phyloP scores from a whole-genome alignment of 2,329 filamentous ascomycete genomes.

The Fusarium ramigenum region DNA sequence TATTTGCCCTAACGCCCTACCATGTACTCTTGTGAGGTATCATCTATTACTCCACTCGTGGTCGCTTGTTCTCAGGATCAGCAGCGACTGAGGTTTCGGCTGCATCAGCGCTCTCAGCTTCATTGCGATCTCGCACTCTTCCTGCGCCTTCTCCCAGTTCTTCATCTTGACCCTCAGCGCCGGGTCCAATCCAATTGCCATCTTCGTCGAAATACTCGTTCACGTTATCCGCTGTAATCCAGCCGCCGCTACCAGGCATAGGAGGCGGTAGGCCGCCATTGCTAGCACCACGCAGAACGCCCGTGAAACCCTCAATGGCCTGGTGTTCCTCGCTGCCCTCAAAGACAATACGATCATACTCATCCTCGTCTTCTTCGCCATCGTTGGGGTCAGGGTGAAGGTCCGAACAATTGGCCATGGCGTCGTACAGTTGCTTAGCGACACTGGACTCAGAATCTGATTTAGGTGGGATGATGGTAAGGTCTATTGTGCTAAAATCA shows the following conservation, averaged over 20 bases:
- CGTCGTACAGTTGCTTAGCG: constrained; percentile 66
- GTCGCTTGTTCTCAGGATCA: constrained; percentile 58
- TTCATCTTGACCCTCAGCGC: constrained; percentile 50
- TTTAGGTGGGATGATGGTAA: constrained; percentile 69
- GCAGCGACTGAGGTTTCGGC: constrained; percentile 53
- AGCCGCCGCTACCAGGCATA: constrained; percentile 78
- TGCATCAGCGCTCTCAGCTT: constrained; percentile 59
- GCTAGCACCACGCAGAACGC: constrained; percentile 59
- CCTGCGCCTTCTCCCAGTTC: constrained; percentile 73
- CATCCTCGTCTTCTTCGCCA: constrained; percentile 66
- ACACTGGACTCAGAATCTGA: constrained; percentile 36
- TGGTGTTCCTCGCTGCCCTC: constrained; percentile 61
- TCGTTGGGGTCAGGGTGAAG: constrained; percentile 76
- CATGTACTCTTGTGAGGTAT: constrained; percentile 1
- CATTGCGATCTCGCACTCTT: constrained; percentile 63
- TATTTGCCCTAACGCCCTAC: constrained; percentile 37
- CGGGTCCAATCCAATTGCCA: constrained; percentile 75
- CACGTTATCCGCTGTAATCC: constrained; percentile 94
- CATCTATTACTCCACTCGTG: constrained; percentile 54
- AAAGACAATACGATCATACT: constrained; percentile 65
- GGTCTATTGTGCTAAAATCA: constrained; percentile 71
- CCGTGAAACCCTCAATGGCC: constrained; percentile 65
- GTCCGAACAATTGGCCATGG: constrained; percentile 79
- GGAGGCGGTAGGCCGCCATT: constrained; percentile 69
- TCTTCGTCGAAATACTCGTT: constrained; percentile 83